Percentiles rank a stretch among this genome's conserved stretches.
Conservation (phyloP, 495 filamentous ascomycete species). For the Neurospora sp. region DNA sequence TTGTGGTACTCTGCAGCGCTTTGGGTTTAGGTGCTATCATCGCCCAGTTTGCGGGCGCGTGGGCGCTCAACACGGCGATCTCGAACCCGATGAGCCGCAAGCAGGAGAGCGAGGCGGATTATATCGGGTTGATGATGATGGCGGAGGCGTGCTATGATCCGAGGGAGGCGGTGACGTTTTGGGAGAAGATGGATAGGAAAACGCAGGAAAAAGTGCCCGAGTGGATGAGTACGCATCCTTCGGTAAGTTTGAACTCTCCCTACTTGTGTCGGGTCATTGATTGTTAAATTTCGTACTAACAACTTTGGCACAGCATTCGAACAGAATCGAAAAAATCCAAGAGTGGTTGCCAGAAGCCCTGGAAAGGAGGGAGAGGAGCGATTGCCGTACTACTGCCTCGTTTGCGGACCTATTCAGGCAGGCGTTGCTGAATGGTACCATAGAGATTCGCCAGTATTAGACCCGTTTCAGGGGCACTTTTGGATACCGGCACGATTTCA, state of each 20-base stretch:
- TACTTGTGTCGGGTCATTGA: not conserved
- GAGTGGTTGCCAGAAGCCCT: slow-evolving; percentile 55
- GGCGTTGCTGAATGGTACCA: slow-evolving; percentile 16
- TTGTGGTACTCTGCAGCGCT: slow-evolving; percentile 43
- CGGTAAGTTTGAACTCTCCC: slow-evolving; percentile 37
- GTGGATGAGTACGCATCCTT: slow-evolving; percentile 81
- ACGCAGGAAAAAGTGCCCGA: slow-evolving; percentile 53
- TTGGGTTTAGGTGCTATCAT: slow-evolving; percentile 32
- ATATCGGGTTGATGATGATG: slow-evolving; percentile 73
- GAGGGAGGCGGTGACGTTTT: slow-evolving; percentile 58
- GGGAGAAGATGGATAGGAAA: slow-evolving; percentile 63
- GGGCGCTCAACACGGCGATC: slow-evolving; percentile 52
- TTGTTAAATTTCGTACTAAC: not conserved
- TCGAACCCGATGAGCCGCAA: slow-evolving; percentile 59
- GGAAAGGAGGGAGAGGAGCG: slow-evolving; percentile 41
- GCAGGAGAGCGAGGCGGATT: slow-evolving; percentile 64
- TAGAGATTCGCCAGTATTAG: not conserved
- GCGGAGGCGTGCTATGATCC: slow-evolving; percentile 58
- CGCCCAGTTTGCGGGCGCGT: slow-evolving; percentile 29
- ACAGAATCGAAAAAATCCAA: slow-evolving; percentile 58
- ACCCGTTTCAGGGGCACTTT: not conserved
- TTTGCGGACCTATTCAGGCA: slow-evolving; percentile 29
- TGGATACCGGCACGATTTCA: not conserved
- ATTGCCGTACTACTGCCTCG: slow-evolving; percentile 31
- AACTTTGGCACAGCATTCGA: slow-evolving; percentile 42